Evolutionary conservation across 345 rosid species (phyloP).

Genomic region (Clausena lansium): DNA sequence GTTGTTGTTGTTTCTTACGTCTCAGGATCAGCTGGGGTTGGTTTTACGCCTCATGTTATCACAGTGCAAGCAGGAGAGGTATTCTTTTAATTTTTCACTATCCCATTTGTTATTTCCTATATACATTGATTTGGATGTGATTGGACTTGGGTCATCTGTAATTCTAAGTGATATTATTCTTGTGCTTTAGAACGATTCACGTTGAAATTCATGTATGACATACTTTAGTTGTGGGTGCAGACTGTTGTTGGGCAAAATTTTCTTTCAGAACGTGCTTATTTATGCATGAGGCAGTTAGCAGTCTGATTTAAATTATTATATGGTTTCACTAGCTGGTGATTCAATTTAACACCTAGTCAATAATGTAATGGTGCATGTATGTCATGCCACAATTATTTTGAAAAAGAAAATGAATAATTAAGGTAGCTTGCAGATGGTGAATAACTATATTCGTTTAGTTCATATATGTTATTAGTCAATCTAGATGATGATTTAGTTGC

Average conservation of each 20-base stretch:
- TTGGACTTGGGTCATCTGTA: not conserved
- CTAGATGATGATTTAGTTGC: not conserved
- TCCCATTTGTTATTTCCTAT: not conserved
- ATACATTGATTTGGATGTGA: not conserved
- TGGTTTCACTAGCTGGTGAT: not conserved
- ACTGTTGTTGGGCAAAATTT: not conserved
- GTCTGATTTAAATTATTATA: not conserved
- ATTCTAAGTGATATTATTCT: not conserved
- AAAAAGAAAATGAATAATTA: not conserved
- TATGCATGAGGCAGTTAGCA: not conserved
- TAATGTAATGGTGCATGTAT: not conserved
- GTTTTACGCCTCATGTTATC: constrained; percentile 41
- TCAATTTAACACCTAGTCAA: not conserved
- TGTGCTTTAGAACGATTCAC: not conserved
- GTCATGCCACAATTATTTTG: not conserved
- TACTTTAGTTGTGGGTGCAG: not conserved
- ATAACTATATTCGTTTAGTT: not conserved
- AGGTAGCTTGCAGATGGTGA: not conserved
- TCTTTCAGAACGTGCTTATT: not conserved
- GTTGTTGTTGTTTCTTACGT: not conserved
- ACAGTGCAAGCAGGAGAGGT: constrained; percentile 47
- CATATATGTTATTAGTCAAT: not conserved
- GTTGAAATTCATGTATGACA: not conserved
- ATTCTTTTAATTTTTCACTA: not conserved
- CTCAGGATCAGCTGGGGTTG: constrained; percentile 32